phyloP scores from a whole-genome alignment of 352 stramenopile species.

The Thalassiosira pacifica region DNA sequence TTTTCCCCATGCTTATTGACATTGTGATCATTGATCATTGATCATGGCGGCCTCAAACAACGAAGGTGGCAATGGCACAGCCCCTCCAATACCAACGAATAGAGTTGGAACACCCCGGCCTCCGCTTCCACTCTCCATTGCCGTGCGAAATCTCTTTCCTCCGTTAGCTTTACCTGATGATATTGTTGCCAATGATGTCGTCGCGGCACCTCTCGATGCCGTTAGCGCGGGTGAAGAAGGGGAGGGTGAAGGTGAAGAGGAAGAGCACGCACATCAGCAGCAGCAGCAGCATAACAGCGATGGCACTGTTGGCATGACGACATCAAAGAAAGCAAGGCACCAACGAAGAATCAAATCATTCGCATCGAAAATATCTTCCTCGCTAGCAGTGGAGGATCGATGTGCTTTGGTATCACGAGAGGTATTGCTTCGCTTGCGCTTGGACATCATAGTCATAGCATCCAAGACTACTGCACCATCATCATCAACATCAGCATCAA shows the following conservation, averaged over 20 bases:
- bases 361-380: neutral
- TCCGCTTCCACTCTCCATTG: constrained; percentile 34
- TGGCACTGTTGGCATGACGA: neutral
- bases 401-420: constrained; percentile 24
- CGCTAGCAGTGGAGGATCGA: constrained; percentile 25
- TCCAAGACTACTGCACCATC: too few relatives aligned
- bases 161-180: constrained; percentile 12
- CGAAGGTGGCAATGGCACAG: too few relatives aligned
- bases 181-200: neutral
- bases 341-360: constrained; percentile 4
- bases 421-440: constrained; percentile 22
- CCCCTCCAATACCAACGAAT: too few relatives aligned
- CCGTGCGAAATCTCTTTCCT: constrained; percentile 51
- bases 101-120: too few relatives aligned
- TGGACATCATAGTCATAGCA: constrained; percentile 44
- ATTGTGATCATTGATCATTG: too few relatives aligned
- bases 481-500: too few relatives aligned
- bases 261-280: neutral
- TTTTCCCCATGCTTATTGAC: too few relatives aligned
- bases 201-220: too few relatives aligned
- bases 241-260: neutral
- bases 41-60: too few relatives aligned
- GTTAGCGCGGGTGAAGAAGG: too few relatives aligned
- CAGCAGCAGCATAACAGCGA: neutral
- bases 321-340: neutral